Percentiles rank a stretch among this genome's conserved stretches.
Conservation (phyloP, 2,329 filamentous ascomycete genomes). For the Colletotrichum filicis region DNA sequence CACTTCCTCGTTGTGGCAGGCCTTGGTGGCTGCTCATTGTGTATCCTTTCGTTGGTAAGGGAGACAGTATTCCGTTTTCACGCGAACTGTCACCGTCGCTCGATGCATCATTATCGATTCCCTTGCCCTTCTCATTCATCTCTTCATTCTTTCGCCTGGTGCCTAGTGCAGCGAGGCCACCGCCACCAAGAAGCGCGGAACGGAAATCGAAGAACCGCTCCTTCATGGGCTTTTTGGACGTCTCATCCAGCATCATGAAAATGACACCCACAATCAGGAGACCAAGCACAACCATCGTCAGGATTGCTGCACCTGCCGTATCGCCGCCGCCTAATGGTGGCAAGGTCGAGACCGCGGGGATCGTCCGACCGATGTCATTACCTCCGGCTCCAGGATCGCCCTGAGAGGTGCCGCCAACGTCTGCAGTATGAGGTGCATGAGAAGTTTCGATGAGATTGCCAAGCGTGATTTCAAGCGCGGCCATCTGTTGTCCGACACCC, state of each 20-base stretch:
- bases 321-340: constrained; percentile 59
- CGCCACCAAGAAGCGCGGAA: constrained; percentile 18
- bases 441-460: constrained; percentile 64
- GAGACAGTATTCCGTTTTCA: constrained; percentile 2
- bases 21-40: not conserved
- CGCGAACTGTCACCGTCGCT: constrained; percentile 21
- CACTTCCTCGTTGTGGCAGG: constrained; percentile 1
- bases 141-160: constrained; percentile 8
- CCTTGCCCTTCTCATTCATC: constrained; percentile 34
- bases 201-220: constrained; percentile 46
- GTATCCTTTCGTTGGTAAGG: not conserved
- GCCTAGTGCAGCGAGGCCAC: constrained; percentile 15
- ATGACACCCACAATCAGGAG: constrained; percentile 63
- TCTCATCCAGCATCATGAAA: constrained; percentile 63
- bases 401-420: constrained; percentile 67
- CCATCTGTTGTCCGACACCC: constrained; percentile 79
- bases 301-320: constrained; percentile 73
- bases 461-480: constrained; percentile 72
- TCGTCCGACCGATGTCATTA: constrained; percentile 54
- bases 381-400: constrained; percentile 59
- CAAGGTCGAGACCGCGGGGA: constrained; percentile 48
- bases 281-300: constrained; percentile 68
- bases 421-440: constrained; percentile 53
- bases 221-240: constrained; percentile 44
- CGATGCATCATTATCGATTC: constrained; percentile 14